Evolutionary conservation across 305 asterid species (phyloP).

Genomic region (Fraxinus nigra): DNA sequence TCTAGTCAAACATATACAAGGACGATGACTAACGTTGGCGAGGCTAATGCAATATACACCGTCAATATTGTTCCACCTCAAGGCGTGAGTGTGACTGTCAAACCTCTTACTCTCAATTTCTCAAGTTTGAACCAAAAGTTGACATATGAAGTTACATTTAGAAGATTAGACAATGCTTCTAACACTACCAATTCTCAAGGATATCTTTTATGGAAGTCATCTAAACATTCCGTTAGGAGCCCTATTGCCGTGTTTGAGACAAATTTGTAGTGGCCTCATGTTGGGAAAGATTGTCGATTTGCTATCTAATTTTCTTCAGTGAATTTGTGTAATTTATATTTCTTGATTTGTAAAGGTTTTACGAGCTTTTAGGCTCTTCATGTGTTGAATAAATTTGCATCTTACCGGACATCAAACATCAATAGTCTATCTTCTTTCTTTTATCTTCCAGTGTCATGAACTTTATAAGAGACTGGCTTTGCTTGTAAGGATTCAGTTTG

Average conservation of each 20-base stretch:
- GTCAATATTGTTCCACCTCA: slow-evolving; percentile 25
- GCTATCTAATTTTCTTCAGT: not conserved
- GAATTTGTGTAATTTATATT: not conserved
- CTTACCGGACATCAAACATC: not conserved
- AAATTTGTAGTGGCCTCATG: not conserved
- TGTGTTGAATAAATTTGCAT: not conserved
- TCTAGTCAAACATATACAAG: slow-evolving; percentile 29
- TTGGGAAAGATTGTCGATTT: not conserved
- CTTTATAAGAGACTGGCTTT: not conserved
- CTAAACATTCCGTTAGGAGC: slow-evolving; percentile 32
- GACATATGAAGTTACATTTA: slow-evolving; percentile 37
- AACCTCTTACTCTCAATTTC: slow-evolving; percentile 30
- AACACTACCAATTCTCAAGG: slow-evolving; percentile 17
- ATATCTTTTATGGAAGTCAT: slow-evolving; percentile 37
- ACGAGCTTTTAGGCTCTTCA: not conserved
- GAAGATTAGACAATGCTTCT: not conserved
- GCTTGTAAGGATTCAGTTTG: not conserved
- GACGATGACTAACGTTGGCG: slow-evolving; percentile 48
- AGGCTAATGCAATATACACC: slow-evolving; percentile 27
- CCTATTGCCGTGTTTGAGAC: slow-evolving; percentile 27
- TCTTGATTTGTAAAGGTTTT: not conserved
- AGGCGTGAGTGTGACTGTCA: slow-evolving; percentile 23
- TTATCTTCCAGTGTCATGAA: not conserved
- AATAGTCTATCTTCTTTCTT: not conserved
- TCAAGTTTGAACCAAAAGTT: slow-evolving; percentile 30